Evolutionary conservation across 495 filamentous ascomycete species (phyloP).

Genomic region (Penicillium psychrofluorescens): DNA sequence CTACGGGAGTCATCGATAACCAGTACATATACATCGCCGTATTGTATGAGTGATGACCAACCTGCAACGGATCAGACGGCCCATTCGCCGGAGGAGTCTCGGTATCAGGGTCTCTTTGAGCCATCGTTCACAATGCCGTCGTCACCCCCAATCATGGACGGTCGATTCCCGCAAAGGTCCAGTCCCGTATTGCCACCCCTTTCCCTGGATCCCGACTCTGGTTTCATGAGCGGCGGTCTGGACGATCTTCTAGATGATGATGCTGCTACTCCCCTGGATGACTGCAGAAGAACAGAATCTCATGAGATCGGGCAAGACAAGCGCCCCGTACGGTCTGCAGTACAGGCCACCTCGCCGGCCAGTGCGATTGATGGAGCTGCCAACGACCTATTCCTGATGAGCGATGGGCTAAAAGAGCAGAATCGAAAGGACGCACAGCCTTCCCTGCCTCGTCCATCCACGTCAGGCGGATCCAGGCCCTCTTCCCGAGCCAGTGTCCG

Average conservation of each 20-base stretch:
- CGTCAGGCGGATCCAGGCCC: constrained; percentile 24
- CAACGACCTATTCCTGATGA: constrained; percentile 11
- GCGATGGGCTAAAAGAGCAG: constrained; percentile 11
- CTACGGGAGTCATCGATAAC: constrained; percentile 37
- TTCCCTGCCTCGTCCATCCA: constrained; percentile 17
- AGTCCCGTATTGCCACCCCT: constrained; percentile 68
- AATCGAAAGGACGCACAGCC: constrained; percentile 10
- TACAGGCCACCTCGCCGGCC: constrained; percentile 23
- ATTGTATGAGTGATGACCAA: constrained; percentile 34
- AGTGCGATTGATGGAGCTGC: constrained; percentile 12
- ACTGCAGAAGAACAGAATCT: constrained; percentile 19
- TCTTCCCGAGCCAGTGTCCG: constrained; percentile 29
- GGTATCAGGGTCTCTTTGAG: constrained; percentile 42
- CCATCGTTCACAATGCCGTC: constrained; percentile 59
- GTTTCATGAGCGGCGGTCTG: constrained; percentile 70
- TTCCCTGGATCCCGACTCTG: constrained; percentile 58
- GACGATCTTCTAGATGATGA: constrained; percentile 53
- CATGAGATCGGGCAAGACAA: constrained; percentile 35
- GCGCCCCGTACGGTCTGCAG: constrained; percentile 33
- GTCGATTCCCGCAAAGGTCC: constrained; percentile 51
- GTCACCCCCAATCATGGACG: constrained; percentile 66
- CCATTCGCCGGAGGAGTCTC: constrained; percentile 39
- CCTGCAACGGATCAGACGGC: constrained; percentile 19
- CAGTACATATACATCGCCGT: constrained; percentile 41
- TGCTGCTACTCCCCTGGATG: constrained; percentile 30